These are phyloP conservation scores for Trichosanthes truncata DNA, from an alignment of 306 rosid species.

Conservation along the genomic window DNA sequence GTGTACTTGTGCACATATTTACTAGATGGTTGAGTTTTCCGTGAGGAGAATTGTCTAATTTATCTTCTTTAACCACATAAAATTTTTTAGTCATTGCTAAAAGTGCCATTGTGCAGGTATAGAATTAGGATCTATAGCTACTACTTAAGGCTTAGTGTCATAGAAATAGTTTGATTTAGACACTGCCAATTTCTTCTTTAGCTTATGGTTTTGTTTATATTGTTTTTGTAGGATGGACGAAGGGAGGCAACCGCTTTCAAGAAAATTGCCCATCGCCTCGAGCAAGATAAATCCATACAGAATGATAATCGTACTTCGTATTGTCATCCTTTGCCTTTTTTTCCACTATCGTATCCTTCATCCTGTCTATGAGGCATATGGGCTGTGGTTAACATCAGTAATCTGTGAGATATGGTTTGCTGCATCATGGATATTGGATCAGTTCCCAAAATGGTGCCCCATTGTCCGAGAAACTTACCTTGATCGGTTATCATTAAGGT, in stretches of 20 bases:
- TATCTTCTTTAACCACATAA: background rate
- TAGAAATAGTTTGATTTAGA: background rate
- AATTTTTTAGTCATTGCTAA: background rate
- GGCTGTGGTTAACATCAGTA: conserved; percentile 79
- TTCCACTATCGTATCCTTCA: conserved; percentile 85
- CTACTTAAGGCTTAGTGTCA: background rate
- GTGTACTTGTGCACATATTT: background rate
- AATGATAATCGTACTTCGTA: conserved; percentile 61
- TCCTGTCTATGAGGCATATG: conserved; percentile 72
- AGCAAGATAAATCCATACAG: conserved; percentile 89
- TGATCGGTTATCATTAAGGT: conserved; percentile 82
- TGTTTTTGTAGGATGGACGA: conserved; percentile 73
- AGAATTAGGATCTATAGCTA: background rate
- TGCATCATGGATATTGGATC: conserved; percentile 84
- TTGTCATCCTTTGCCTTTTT: conserved; percentile 64
- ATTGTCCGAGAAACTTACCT: conserved; percentile 82
- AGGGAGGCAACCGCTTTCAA: conserved; percentile 83
- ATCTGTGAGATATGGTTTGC: conserved; percentile 97
- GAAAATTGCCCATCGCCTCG: conserved; percentile 73
- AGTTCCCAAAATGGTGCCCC: conserved; percentile 88
- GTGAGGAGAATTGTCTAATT: background rate
- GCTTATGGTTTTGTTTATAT: background rate
- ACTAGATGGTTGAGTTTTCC: background rate
- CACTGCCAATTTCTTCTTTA: background rate
- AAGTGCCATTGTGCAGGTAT: background rate